phyloP scores from a whole-genome alignment of 345 rosid genomes.

The Capsella bursapastoris region DNA sequence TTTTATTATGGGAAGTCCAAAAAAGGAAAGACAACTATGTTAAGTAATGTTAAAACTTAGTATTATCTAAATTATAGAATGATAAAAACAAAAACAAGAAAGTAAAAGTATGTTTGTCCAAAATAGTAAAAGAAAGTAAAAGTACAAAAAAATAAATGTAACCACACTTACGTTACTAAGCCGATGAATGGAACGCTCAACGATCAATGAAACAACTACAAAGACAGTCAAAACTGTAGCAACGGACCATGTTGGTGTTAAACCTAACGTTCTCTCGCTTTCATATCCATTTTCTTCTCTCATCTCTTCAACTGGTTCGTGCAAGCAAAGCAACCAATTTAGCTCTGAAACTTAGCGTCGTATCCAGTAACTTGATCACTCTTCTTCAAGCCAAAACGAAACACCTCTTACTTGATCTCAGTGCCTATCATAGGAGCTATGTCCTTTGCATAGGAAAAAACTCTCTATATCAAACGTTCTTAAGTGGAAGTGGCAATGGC shows the following conservation, averaged over 20 bases:
- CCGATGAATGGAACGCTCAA: slow-evolving; percentile 59
- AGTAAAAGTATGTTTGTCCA: not conserved
- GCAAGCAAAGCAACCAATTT: slow-evolving; percentile 4
- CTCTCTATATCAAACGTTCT: not conserved
- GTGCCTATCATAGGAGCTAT: not conserved
- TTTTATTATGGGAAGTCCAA: not conserved
- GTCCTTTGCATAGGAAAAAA: not conserved
- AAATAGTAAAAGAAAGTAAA: not conserved
- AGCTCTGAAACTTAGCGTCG: not conserved
- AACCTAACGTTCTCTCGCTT: slow-evolving; percentile 66
- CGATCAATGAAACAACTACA: slow-evolving; percentile 74
- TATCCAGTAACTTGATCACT: not conserved
- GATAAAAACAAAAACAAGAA: no score
- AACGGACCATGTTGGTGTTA: slow-evolving; percentile 94
- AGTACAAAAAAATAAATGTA: not conserved
- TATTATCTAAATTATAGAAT: not conserved
- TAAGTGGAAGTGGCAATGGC: not conserved
- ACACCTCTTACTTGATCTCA: not conserved
- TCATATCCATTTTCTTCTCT: slow-evolving; percentile 25
- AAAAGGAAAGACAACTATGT: not conserved
- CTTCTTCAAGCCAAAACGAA: not conserved
- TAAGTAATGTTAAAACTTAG: not conserved
- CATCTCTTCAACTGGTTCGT: slow-evolving; percentile 15
- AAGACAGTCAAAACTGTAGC: slow-evolving; percentile 86
- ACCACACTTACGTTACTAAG: slow-evolving; percentile 62